Evolutionary conservation across 306 rosid genomes (phyloP).

Genomic region (Castanea crenata): DNA sequence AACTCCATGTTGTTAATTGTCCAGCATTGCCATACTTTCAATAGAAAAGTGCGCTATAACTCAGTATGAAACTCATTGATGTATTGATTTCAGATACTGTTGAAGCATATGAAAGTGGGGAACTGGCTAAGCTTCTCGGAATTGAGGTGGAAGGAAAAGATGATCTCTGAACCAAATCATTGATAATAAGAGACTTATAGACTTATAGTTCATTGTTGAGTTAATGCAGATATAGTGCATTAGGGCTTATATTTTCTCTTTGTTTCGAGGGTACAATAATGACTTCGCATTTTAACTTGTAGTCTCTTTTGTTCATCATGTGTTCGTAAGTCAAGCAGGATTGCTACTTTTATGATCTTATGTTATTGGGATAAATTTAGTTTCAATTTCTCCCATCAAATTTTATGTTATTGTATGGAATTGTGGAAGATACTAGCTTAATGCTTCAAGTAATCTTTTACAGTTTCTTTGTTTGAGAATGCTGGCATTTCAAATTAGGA

Average conservation of each 20-base stretch:
- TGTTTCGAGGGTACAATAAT: neutral
- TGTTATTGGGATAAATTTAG: too few relatives aligned
- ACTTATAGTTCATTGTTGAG: neutral
- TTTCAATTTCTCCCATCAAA: neutral
- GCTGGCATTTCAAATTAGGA: neutral
- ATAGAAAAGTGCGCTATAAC: neutral
- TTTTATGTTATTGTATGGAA: neutral
- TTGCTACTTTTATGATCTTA: neutral
- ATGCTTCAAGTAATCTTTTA: neutral
- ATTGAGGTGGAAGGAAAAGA: constrained; percentile 33
- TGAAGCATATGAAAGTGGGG: constrained; percentile 76
- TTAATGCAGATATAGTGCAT: neutral
- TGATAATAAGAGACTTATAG: constrained; percentile 1
- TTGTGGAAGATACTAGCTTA: neutral
- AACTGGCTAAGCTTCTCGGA: constrained; percentile 66
- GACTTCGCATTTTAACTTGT: neutral
- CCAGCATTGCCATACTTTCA: too few relatives aligned
- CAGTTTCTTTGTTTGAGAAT: neutral
- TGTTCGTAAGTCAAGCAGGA: neutral
- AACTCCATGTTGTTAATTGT: neutral
- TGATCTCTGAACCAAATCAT: constrained; percentile 51
- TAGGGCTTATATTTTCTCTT: neutral
- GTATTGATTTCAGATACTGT: constrained; percentile 57
- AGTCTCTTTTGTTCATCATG: neutral
- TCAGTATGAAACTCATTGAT: neutral